A percentile compares a stretch with the other conserved stretches of the same genome.
These are phyloP conservation scores for Citrullus colocynthis DNA, from an alignment of 306 rosid genomes.

Conservation along the genomic window DNA sequence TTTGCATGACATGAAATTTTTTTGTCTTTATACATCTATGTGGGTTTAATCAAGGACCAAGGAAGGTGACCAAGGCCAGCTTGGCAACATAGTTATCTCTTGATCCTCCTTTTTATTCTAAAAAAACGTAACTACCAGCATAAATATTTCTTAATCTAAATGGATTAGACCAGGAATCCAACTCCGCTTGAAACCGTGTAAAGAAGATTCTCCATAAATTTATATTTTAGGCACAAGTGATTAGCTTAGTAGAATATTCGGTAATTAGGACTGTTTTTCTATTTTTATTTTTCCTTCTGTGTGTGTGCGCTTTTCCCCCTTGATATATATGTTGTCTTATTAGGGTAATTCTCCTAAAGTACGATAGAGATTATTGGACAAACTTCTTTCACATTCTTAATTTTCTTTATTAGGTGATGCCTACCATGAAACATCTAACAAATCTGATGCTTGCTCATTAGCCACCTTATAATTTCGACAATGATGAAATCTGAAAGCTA, in stretches of 20 bases:
- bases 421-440: slow-evolving; percentile 7
- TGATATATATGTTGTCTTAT: slow-evolving; percentile 27
- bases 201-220: slow-evolving; percentile 12
- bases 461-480: background rate
- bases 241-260: slow-evolving; percentile 22
- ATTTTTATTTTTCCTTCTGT: background rate
- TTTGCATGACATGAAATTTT: background rate
- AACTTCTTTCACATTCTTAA: background rate
- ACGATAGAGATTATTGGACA: background rate
- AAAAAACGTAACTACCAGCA: slow-evolving; percentile 7
- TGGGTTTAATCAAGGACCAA: background rate
- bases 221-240: slow-evolving; percentile 14
- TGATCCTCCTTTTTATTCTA: background rate
- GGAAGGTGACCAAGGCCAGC: background rate
- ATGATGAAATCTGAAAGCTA: slow-evolving; percentile 10
- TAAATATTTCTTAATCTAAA: background rate
- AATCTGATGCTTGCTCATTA: background rate
- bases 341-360: background rate
- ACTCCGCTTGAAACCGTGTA: slow-evolving; percentile 5
- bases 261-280: slow-evolving; percentile 5
- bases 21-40: background rate
- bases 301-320: too few species aligned
- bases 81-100: background rate
- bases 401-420: slow-evolving; percentile 11
- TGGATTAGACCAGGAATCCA: background rate